phyloP scores from a whole-genome alignment of 2,329 filamentous ascomycete genomes.

The Sclerotinia borealis region DNA sequence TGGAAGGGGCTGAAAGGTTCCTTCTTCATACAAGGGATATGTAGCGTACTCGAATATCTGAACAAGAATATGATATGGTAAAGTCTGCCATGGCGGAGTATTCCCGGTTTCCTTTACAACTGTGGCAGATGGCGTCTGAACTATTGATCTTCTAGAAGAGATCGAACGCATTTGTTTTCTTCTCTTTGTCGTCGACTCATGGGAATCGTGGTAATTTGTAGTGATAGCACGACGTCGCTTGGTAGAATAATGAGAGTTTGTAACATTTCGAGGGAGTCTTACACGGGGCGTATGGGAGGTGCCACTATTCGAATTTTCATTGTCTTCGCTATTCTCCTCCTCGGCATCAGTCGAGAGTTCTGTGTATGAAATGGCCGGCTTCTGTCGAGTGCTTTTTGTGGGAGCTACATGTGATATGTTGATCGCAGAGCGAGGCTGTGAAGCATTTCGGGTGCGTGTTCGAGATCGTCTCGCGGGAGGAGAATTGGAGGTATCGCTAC shows the following conservation, averaged over 20 bases:
- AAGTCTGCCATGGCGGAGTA: slow-evolving; percentile 51
- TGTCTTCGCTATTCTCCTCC: slow-evolving; percentile 8
- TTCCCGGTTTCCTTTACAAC: slow-evolving; percentile 25
- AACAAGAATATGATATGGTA: slow-evolving; percentile 64
- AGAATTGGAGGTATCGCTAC: neutral
- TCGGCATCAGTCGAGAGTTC: slow-evolving; percentile 22
- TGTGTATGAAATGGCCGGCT: slow-evolving; percentile 26
- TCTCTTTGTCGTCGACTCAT: slow-evolving; percentile 19
- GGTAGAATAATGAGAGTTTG: neutral
- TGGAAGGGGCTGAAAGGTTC: slow-evolving; percentile 37
- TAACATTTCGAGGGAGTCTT: neutral
- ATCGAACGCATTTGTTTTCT: slow-evolving; percentile 14
- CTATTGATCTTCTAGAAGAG: slow-evolving; percentile 8
- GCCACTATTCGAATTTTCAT: neutral
- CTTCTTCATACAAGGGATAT: slow-evolving; percentile 43
- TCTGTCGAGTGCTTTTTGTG: slow-evolving; percentile 22
- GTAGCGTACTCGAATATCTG: slow-evolving; percentile 66
- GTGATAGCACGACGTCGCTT: neutral
- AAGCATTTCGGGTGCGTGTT: neutral
- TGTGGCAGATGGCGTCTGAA: neutral
- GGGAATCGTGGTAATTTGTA: slow-evolving; percentile 4
- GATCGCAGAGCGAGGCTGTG: slow-evolving; percentile 10
- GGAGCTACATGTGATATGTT: slow-evolving; percentile 5
- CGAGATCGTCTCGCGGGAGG: neutral
- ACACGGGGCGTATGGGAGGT: neutral